These are phyloP conservation scores for Rhizopogon vinicolor DNA, from an alignment of 768 basidiomycete genomes.

Conservation along the genomic window DNA sequence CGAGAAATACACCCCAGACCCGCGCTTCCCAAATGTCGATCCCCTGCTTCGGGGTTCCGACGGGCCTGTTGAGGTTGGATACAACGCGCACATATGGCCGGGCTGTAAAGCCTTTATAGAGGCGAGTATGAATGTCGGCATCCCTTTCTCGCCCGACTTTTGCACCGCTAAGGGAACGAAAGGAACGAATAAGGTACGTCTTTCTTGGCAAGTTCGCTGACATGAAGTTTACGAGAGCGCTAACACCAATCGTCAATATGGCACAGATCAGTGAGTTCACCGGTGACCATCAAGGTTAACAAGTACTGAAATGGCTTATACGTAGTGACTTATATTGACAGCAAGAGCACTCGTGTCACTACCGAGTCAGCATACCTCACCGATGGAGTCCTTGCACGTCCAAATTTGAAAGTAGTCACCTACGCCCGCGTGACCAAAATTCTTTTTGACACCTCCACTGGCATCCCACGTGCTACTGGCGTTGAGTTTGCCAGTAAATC, in stretches of 20 bases:
- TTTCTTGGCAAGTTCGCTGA: neutral
- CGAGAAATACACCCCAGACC: conserved; percentile 51
- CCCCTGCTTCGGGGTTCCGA: conserved; percentile 37
- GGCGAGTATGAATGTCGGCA: conserved; percentile 45
- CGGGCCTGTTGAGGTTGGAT: conserved; percentile 61
- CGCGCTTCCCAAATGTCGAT: conserved; percentile 47
- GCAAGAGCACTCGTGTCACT: conserved; percentile 49
- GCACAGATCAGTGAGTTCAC: conserved; percentile 35
- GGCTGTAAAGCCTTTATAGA: conserved; percentile 50
- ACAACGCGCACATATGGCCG: conserved; percentile 42
- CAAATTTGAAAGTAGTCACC: conserved; percentile 60
- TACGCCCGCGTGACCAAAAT: conserved; percentile 54
- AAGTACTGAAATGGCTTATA: conserved; percentile 5
- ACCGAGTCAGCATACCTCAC: conserved; percentile 68
- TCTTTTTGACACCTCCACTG: conserved; percentile 41
- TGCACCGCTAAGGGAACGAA: conserved; percentile 52
- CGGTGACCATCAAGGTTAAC: conserved; percentile 4
- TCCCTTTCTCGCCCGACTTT: conserved; percentile 51
- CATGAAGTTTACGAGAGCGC: neutral
- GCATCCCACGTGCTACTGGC: conserved; percentile 46
- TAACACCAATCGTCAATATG: neutral
- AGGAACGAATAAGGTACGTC: conserved; percentile 56
- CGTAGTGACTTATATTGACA: conserved; percentile 64
- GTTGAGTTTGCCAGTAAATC: conserved; percentile 50
- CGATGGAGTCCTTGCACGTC: conserved; percentile 53